Evolutionary conservation across 768 basidiomycete genomes (phyloP), one percentile per base, ranked within the genome.

Genomic region (Lyophyllum decastes): DNA sequence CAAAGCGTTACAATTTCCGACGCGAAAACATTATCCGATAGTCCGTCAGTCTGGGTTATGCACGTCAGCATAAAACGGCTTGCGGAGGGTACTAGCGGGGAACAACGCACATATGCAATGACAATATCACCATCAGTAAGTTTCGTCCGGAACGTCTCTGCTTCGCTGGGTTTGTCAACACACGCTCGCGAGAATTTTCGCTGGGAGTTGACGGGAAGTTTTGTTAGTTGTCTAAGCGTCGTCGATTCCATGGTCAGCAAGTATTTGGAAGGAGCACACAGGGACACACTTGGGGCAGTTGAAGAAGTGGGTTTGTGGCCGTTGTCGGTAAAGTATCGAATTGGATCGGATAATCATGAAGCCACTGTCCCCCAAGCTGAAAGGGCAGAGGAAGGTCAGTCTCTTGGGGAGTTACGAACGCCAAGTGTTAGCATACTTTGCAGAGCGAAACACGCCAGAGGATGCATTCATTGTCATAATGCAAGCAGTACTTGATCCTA

Each of bases 401-500:
- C 50, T 40, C 44, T 38, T 47, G 26, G n/a, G 11, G 46, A 27
- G 45, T 53, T 16, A 43, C 21, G 48, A 17, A 26, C 35, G 21
- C n/a, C 26, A n/a, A 38, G 16, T 16, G 50, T 26, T 30, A 24
- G 75, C 83, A 63, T 67, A 92, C 91, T 91, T 93, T 55, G 90
- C 89, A 22, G 90, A 84, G 49, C 88, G 88, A 55, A 94, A 76
- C 44, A 88, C 60, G 16, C 91, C 91, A 2, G 87, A 88, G 17
- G 88, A 82, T 9, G 89, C 80, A 66, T 93, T 92, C 54, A 94
- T 69, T 52, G 82, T 90, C 35, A 92, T 67, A 24, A 94, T 71
- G 64, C 89, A 91, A 33, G 90, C 91, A 0, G 92, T 94, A 68
- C 92, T 94, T 11, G 92, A 92, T 54, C 92, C 92, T 94, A 49